Conservation (phyloP, 116 monocot species). For the Phalaenopsis hybrid region DNA sequence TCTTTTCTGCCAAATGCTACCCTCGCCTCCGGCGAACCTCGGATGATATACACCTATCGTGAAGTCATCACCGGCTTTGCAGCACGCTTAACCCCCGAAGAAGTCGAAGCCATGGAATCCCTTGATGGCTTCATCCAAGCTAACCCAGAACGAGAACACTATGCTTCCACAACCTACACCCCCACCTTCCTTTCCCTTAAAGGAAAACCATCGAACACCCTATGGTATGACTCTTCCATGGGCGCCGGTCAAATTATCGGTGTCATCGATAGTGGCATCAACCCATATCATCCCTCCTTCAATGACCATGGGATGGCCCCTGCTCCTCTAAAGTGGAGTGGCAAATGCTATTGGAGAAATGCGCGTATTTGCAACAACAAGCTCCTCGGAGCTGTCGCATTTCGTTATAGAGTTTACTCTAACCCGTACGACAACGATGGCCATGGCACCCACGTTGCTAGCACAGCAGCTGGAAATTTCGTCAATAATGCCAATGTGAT, state of each 20-base stretch:
- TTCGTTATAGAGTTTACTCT: neutral
- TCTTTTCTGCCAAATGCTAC: slow-evolving; percentile 11
- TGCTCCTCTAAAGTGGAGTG: slow-evolving; percentile 12
- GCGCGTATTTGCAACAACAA: slow-evolving; percentile 18
- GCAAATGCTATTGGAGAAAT: slow-evolving; percentile 7
- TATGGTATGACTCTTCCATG: neutral
- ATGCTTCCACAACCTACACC: neutral
- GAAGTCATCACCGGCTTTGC: slow-evolving; percentile 8
- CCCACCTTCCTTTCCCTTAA: neutral
- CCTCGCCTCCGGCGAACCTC: slow-evolving; percentile 4
- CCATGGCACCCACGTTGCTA: too few species aligned
- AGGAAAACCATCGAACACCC: neutral
- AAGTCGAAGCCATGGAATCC: slow-evolving; percentile 1
- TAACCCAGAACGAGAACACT: neutral
- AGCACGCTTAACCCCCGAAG: neutral
- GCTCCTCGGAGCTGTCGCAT: slow-evolving; percentile 13
- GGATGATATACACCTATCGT: slow-evolving; percentile 2
- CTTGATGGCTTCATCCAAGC: neutral
- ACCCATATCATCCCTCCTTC: slow-evolving; percentile 10
- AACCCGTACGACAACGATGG: too few species aligned
- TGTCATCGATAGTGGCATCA: slow-evolving; percentile 6
- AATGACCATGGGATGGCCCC: slow-evolving; percentile 14
- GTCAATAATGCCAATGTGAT: too few species aligned
- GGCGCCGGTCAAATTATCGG: slow-evolving; percentile 11
- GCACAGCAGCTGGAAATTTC: too few species aligned